Conservation (phyloP, 2,329 filamentous ascomycete species). For the Cercospora sesami region DNA sequence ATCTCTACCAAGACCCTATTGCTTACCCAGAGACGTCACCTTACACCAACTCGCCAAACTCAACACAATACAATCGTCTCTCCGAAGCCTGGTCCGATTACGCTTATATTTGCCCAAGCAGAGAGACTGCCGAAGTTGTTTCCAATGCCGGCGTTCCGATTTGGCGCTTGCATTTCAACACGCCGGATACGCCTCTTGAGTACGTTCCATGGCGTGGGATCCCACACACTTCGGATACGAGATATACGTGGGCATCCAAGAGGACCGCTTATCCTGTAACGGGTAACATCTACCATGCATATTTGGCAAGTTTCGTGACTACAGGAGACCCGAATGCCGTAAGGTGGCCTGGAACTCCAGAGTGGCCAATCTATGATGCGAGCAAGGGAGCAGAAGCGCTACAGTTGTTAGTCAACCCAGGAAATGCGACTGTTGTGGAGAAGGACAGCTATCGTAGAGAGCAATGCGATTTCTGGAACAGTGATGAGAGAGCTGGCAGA, state of each 20-base stretch:
- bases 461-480: slow-evolving; percentile 23
- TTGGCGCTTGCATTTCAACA: slow-evolving; percentile 21
- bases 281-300: slow-evolving; percentile 37
- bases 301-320: slow-evolving; percentile 41
- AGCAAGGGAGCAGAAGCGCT: slow-evolving; percentile 19
- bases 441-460: slow-evolving; percentile 15
- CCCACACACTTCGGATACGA: slow-evolving; percentile 21
- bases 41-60: slow-evolving; percentile 42
- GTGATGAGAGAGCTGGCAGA: slow-evolving; percentile 16
- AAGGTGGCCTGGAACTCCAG: slow-evolving; percentile 27
- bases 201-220: slow-evolving; percentile 19
- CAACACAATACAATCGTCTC: slow-evolving; percentile 56
- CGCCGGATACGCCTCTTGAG: slow-evolving; percentile 12
- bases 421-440: slow-evolving; percentile 20
- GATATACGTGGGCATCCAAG: slow-evolving; percentile 22
- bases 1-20: slow-evolving; percentile 62
- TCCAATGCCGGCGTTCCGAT: slow-evolving; percentile 20
- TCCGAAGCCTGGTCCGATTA: slow-evolving; percentile 65
- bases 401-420: slow-evolving; percentile 20
- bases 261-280: slow-evolving; percentile 12
- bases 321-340: slow-evolving; percentile 40
- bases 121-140: slow-evolving; percentile 56
- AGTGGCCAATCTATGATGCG: slow-evolving; percentile 37
- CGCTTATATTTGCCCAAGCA: slow-evolving; percentile 63
- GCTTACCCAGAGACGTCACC: slow-evolving; percentile 41